Conservation (phyloP, 768 basidiomycete genomes). For the Exidia glandulosa region DNA sequence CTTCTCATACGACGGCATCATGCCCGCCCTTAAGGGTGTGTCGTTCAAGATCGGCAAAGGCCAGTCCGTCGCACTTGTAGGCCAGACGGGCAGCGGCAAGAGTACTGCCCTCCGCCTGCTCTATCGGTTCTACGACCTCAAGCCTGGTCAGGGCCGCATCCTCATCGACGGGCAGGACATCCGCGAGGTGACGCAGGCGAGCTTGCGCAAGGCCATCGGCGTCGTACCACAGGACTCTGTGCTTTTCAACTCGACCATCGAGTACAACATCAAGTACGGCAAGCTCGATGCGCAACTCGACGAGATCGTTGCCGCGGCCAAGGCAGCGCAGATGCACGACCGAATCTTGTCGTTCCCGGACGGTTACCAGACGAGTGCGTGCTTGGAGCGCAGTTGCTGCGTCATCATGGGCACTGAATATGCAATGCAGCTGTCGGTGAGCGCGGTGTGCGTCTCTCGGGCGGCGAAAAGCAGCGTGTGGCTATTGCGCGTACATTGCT, state of each 20-base stretch:
- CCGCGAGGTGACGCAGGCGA: constrained; percentile 72
- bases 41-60: constrained; percentile 85
- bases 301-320: constrained; percentile 70
- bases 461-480: constrained; percentile 85
- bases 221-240: constrained; percentile 84
- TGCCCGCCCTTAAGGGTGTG: constrained; percentile 59
- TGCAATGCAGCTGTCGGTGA: constrained; percentile 47
- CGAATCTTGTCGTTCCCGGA: constrained; percentile 76
- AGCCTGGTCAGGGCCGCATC: constrained; percentile 68
- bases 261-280: constrained; percentile 73
- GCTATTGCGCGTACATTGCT: constrained; percentile 79
- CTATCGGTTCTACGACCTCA: constrained; percentile 86
- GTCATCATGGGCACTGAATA: neutral
- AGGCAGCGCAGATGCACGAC: constrained; percentile 81
- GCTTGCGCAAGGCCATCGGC: constrained; percentile 70
- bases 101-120: constrained; percentile 78
- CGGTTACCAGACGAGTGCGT: constrained; percentile 58
- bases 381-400: constrained; percentile 2
- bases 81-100: constrained; percentile 72
- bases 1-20: constrained; percentile 74
- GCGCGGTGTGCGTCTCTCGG: constrained; percentile 71
- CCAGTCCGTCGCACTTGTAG: constrained; percentile 82
- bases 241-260: constrained; percentile 60
- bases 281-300: constrained; percentile 58
- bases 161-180: constrained; percentile 82